Evolutionary conservation across 2,329 filamentous ascomycete genomes (phyloP), one percentile per base, ranked within the genome.

Genomic region (Venturia asperata): DNA sequence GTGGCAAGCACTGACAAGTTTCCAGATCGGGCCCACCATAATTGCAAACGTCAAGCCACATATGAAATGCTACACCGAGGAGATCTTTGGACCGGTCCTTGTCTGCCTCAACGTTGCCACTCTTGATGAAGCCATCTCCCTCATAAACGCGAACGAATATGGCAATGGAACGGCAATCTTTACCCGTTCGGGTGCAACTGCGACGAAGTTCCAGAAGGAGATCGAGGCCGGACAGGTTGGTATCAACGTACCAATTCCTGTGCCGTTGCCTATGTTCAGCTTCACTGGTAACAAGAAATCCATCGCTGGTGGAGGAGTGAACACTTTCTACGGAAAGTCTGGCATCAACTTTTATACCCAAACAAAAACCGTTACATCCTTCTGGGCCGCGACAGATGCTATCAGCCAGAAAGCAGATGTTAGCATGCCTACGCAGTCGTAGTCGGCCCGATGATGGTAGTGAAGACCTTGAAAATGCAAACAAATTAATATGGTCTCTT

Each of bases 331-430:
- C 78, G 94, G 94, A 70, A 89, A 90, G 77, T 91, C 92, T 0
- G 94, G 93, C 30, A 78, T 99, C 74, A 87, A 90, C 74, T 99
- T 99, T 75, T 97, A 96, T 78, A 99, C 94, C 3, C 94, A 97
- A 80, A 67, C 52, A 27, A 67, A 67, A 89, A 99, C 94, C 2
- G 94, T 99, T 61, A 99, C 94, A 64, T 88, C 91, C 70, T 79
- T 95, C 75, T 99, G 94, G 94, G 86, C 86, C 73, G 86, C 84
- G 67, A 87, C 92, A 72, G 92, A 97, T 79, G 92, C 91, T 0
- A 84, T 94, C 61, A 87, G 86, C 65, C 89, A 87, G 70, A 93
- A 92, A 83, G 92, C 92, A 19, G 86, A 87, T 72, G 91, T 95
- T 13, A 84, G 90, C 68, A 97, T 97, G 93, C 93, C 93, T 24